phyloP scores from a whole-genome alignment of 139 green algal genomes.

The Coelastrella sp. region DNA sequence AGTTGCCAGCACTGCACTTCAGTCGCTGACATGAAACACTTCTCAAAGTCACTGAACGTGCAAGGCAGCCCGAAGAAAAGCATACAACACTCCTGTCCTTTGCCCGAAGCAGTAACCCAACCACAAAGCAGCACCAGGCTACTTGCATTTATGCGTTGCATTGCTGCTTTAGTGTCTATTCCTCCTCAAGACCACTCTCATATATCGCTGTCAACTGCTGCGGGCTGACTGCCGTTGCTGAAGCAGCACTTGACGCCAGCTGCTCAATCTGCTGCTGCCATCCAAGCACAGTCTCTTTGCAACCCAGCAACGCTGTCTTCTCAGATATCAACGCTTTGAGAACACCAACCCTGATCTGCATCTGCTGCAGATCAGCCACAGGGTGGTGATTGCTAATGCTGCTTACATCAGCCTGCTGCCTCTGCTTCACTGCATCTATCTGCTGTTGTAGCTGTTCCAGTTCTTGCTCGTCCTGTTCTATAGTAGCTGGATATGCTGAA shows the following conservation, averaged over 20 bases:
- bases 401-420: neutral
- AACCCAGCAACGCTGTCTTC: slow-evolving; percentile 50
- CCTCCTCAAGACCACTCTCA: neutral
- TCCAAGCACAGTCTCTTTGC: neutral
- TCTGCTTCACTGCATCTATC: neutral
- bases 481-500: slow-evolving; percentile 46
- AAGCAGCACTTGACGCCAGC: neutral
- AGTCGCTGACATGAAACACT: too few species aligned
- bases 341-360: slow-evolving; percentile 5
- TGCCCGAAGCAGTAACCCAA: too few species aligned
- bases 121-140: too few species aligned
- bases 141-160: too few species aligned
- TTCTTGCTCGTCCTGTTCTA: slow-evolving; percentile 52
- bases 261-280: slow-evolving; percentile 46
- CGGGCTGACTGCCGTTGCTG: neutral
- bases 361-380: neutral
- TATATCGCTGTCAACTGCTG: slow-evolving; percentile 33
- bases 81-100: too few species aligned
- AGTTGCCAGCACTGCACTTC: too few species aligned
- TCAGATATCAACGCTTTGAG: slow-evolving; percentile 47
- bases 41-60: too few species aligned
- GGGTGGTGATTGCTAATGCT: neutral
- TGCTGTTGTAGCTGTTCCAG: slow-evolving; percentile 23
- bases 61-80: too few species aligned
- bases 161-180: neutral